These are phyloP conservation scores for Didymella keratinophila DNA, from an alignment of 2,329 filamentous ascomycete genomes.

Conservation along the genomic window DNA sequence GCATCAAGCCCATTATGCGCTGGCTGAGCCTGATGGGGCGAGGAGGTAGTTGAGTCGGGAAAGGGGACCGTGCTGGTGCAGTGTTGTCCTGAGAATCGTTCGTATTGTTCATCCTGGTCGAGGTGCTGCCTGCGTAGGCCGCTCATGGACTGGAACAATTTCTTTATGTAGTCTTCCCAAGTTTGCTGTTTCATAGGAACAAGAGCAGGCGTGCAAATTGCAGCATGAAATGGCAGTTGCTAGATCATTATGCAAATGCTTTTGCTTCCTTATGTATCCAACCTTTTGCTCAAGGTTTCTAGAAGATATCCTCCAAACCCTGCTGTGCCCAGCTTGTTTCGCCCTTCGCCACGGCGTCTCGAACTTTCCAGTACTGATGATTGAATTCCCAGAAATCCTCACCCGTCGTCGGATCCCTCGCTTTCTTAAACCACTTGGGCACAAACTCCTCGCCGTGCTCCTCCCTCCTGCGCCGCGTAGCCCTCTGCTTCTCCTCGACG, in stretches of 20 bases:
- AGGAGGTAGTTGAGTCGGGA: no score
- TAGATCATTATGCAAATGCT: not conserved
- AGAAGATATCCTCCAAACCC: constrained; percentile 79
- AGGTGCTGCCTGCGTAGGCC: no score
- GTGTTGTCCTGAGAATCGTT: no score
- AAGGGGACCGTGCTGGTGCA: no score
- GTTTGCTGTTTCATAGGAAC: not conserved
- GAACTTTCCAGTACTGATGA: constrained; percentile 84
- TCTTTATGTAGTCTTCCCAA: no score
- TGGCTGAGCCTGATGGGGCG: not conserved
- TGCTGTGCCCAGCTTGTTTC: constrained; percentile 67
- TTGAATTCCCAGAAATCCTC: constrained; percentile 91
- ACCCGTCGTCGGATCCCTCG: constrained; percentile 78
- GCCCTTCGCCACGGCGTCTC: constrained; percentile 71
- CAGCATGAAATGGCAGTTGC: not conserved
- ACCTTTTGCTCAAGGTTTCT: constrained; percentile 2
- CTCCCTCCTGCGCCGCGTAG: constrained; percentile 76
- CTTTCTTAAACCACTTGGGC: constrained; percentile 85
- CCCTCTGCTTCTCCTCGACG: constrained; percentile 89
- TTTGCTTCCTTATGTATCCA: not conserved
- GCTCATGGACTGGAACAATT: no score
- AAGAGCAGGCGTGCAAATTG: no score
- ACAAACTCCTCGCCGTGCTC: constrained; percentile 79
- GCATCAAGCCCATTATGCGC: not conserved
- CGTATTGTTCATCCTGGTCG: no score